Evolutionary conservation across 2,329 filamentous ascomycete species (phyloP), one percentile per base, ranked within the genome.

Genomic region (Annulohypoxylon truncatum): DNA sequence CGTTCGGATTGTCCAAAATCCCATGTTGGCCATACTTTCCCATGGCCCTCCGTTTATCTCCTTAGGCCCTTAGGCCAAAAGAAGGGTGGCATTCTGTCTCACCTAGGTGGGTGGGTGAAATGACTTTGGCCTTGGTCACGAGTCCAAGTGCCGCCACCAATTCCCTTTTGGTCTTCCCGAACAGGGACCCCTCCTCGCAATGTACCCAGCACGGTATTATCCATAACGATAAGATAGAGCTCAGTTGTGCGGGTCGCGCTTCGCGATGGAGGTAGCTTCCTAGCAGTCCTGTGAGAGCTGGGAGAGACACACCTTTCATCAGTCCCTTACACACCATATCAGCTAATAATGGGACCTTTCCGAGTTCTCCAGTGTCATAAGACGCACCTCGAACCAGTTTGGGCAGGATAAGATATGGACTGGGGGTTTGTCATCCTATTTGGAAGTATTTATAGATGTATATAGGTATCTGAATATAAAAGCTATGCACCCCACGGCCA

Each of bases 61-160:
- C 50, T 59, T 57, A 42, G 56, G 55, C 40, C 63, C 50, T 59
- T 57, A 42, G 56, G 55, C 40, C 48, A 33, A 48, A 60, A 66
- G 54, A 61, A 70, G 65, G 72, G 75, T 76, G 74, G 70, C 60
- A 76, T 73, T 60, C 62, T 77, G 75, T 76, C 75, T 77, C 73
- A 74, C 73, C 73, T 73, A 74, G 73, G 71, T 71, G 70, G 75
- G 72, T 75, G 70, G 75, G 72, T 73, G 76, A 73, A 72, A 72
- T 76, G 74, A 76, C 74, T 72, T 71, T 67, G 26, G 71, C 63
- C 69, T 68, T 70, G 73, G 74, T 77, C 75, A 77, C 75, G 74
- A 72, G 75, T 73, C 71, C 59, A 69, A 69, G 65, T 72, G 66
- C 72, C 67, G 72, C 74, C 73, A 58, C 73, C 72, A 67, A 67